Percentiles rank a stretch among this genome's conserved stretches.
Conservation (phyloP, 2,329 filamentous ascomycete genomes). For the Ophiocordyceps camponoti-rufipedis region DNA sequence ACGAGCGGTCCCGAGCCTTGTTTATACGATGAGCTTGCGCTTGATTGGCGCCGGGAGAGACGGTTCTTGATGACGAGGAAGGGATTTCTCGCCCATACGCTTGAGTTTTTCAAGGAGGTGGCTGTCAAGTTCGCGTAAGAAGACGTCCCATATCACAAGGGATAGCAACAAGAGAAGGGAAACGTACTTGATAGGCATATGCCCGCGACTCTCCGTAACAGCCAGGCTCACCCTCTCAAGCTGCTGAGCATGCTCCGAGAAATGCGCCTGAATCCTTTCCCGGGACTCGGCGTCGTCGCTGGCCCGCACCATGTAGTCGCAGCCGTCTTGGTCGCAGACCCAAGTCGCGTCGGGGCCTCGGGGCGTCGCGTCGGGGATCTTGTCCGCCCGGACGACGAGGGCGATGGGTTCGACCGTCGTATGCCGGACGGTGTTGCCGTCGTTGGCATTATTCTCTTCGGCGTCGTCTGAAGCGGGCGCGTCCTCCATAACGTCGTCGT, state of each 20-base stretch:
- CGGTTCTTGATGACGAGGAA: slow-evolving; percentile 10
- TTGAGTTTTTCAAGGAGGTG: slow-evolving; percentile 39
- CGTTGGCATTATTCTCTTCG: background rate
- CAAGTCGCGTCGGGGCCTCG: slow-evolving; percentile 45
- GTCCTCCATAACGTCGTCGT: slow-evolving; percentile 13
- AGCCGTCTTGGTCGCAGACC: slow-evolving; percentile 46
- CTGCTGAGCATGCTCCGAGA: slow-evolving; percentile 38
- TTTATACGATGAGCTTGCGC: slow-evolving; percentile 21
- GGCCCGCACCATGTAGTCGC: slow-evolving; percentile 42
- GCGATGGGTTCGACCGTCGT: slow-evolving; percentile 12
- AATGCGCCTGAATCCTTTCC: slow-evolving; percentile 39
- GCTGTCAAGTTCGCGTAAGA: slow-evolving; percentile 18
- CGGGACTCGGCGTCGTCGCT: slow-evolving; percentile 38
- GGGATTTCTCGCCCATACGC: slow-evolving; percentile 19
- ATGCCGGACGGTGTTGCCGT: slow-evolving; percentile 10
- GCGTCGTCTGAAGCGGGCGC: background rate
- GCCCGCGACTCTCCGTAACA: slow-evolving; percentile 36
- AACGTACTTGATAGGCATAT: slow-evolving; percentile 38
- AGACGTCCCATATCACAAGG: slow-evolving; percentile 1
- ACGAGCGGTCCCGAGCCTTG: no score
- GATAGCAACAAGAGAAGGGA: slow-evolving; percentile 16
- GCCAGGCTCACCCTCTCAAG: slow-evolving; percentile 31
- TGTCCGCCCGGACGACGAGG: slow-evolving; percentile 30
- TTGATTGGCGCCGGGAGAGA: slow-evolving; percentile 24
- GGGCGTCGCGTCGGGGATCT: slow-evolving; percentile 27